These are phyloP conservation scores for Botrytis cinerea DNA, from an alignment of 2,329 filamentous ascomycete genomes.

Conservation along the genomic window DNA sequence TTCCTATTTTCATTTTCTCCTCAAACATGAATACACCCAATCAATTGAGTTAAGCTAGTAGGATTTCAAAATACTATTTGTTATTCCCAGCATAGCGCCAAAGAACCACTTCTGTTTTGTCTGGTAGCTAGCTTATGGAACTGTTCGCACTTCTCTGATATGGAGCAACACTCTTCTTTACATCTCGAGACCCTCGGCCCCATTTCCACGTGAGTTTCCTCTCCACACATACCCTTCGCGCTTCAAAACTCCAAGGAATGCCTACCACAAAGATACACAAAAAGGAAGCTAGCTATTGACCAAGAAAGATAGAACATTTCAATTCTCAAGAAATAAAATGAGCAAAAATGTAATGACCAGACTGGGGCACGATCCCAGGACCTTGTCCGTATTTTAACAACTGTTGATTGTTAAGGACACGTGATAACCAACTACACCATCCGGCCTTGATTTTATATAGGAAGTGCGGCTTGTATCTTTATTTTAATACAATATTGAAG, in stretches of 20 bases:
- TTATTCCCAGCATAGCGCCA: neutral
- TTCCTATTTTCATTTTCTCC: neutral
- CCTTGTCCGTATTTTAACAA: slow-evolving; percentile 8
- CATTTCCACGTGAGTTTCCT: no score
- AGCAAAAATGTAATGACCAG: neutral
- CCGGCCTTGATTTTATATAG: neutral
- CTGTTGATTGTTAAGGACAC: neutral
- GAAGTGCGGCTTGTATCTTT: accelerated
- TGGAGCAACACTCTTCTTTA: neutral
- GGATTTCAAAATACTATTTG: neutral
- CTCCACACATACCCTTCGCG: neutral
- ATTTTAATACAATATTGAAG: accelerated
- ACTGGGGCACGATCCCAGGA: slow-evolving; percentile 14
- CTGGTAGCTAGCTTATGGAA: neutral
- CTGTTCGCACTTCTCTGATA: neutral
- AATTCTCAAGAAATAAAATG: neutral
- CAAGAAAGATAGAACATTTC: neutral
- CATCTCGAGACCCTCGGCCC: neutral
- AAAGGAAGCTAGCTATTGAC: neutral
- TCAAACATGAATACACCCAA: neutral
- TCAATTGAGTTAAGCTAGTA: neutral
- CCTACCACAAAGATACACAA: neutral
- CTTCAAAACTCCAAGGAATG: neutral
- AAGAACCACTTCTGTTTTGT: neutral
- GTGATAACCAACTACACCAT: slow-evolving; percentile 15